These are phyloP conservation scores for Globisporangium lucens DNA, from an alignment of 352 stramenopile species.

Conservation along the genomic window DNA sequence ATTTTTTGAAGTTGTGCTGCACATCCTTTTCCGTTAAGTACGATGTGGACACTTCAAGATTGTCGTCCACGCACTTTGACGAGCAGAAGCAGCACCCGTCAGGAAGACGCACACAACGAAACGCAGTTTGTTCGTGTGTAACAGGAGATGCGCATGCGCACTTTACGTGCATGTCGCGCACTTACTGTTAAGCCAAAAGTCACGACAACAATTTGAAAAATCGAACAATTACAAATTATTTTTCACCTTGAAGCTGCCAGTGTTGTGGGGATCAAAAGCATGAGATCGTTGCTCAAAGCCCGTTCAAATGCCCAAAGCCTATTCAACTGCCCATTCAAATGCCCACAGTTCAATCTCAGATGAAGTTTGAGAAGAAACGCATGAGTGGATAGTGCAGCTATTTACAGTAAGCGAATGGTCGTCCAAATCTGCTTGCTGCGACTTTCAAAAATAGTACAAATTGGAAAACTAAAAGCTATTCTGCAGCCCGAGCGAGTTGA, in stretches of 20 bases:
- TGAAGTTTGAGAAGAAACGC: neutral
- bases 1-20: constrained; percentile 1
- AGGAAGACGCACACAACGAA: neutral
- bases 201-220: neutral
- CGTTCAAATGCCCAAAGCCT: too few species aligned
- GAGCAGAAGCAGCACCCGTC: neutral
- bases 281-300: too few species aligned
- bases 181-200: neutral
- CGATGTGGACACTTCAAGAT: neutral
- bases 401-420: neutral
- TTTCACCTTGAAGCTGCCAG: neutral
- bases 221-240: neutral
- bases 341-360: neutral
- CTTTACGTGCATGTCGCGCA: neutral
- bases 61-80: neutral
- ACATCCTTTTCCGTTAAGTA: neutral
- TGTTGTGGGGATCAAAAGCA: too few species aligned
- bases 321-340: neutral
- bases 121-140: neutral
- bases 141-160: neutral
- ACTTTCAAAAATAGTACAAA: neutral
- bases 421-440: neutral
- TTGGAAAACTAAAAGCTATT: too few species aligned
- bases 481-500: too few species aligned
- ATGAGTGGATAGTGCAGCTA: neutral